A percentile compares a stretch with the other conserved stretches of the same genome.
These are phyloP conservation scores for Clarireedia sp. DNA, from an alignment of 2,329 filamentous ascomycete genomes.

Conservation along the genomic window DNA sequence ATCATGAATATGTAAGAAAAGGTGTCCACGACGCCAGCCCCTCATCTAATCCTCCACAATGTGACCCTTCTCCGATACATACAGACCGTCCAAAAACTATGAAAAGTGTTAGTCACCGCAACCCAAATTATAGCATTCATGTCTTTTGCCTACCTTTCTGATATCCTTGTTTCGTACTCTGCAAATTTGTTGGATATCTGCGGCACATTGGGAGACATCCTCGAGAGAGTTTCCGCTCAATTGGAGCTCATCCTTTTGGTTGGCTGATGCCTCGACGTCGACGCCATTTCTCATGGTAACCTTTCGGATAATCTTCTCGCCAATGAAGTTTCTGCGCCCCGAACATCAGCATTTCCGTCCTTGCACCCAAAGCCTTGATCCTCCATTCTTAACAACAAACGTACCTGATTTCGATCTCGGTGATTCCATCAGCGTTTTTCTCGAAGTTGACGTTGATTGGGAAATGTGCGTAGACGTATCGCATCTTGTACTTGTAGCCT, in stretches of 20 bases:
- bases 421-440: slow-evolving; percentile 83
- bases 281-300: slow-evolving; percentile 87
- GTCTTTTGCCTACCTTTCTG: slow-evolving; percentile 65
- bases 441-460: slow-evolving; percentile 99
- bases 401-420: slow-evolving; percentile 95
- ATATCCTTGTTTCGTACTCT: slow-evolving; percentile 99
- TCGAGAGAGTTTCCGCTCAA: slow-evolving; percentile 92
- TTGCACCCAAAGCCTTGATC: neutral
- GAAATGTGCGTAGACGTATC: slow-evolving; percentile 99
- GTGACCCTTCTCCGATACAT: slow-evolving; percentile 98
- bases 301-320: slow-evolving; percentile 97
- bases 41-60: slow-evolving; percentile 55
- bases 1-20: slow-evolving; percentile 20
- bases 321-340: slow-evolving; percentile 76
- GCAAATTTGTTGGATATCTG: slow-evolving; percentile 99
- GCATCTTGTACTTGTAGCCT: slow-evolving; percentile 99
- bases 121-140: neutral
- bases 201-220: slow-evolving; percentile 93
- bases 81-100: slow-evolving; percentile 99
- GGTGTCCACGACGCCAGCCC: slow-evolving; percentile 14
- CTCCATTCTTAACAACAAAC: slow-evolving; percentile 29
- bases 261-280: slow-evolving; percentile 79
- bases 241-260: slow-evolving; percentile 96
- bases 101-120: neutral
- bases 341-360: slow-evolving; percentile 29